Evolutionary conservation across 2,329 filamentous ascomycete genomes (phyloP).

Genomic region (Penicillium sp.): DNA sequence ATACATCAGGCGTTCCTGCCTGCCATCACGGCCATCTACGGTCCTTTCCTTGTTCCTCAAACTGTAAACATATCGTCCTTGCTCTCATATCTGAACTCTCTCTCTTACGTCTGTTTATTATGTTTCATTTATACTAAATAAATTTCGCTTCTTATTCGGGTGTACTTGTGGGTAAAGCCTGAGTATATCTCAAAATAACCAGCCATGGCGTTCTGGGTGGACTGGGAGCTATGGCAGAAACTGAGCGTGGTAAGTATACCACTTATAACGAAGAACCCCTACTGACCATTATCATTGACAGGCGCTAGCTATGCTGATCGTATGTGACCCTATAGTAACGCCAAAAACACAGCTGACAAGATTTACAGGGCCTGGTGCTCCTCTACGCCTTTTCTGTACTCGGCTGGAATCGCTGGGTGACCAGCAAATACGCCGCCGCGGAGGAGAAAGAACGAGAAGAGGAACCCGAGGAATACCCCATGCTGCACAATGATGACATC

Average conservation of each 20-base stretch:
- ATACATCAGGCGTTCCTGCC: not conserved
- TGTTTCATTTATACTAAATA: not conserved
- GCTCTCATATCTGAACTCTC: not conserved
- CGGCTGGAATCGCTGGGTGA: constrained; percentile 53
- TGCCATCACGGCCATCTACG: not conserved
- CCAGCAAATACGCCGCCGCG: constrained; percentile 60
- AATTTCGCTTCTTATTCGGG: not conserved
- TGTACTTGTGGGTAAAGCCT: not conserved
- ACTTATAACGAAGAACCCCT: not conserved
- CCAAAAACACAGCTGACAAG: constrained; percentile 26
- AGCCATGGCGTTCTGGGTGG: constrained; percentile 57
- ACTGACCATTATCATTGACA: constrained; percentile 40
- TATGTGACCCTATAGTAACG: constrained; percentile 29
- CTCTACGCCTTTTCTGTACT: constrained; percentile 66
- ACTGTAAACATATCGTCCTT: too few relatives aligned
- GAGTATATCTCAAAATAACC: not conserved
- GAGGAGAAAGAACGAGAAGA: constrained; percentile 63
- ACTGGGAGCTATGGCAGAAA: constrained; percentile 82
- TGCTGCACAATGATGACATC: constrained; percentile 60
- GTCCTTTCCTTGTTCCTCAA: not conserved
- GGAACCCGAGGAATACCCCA: constrained; percentile 52
- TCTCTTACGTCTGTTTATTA: not conserved
- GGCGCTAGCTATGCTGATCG: constrained; percentile 71
- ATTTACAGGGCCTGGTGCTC: constrained; percentile 60
- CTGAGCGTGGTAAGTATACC: constrained; percentile 73